Evolutionary conservation across 1,139 yeast genomes (phyloP).

Genomic region (Saccharomyces uvarum): DNA sequence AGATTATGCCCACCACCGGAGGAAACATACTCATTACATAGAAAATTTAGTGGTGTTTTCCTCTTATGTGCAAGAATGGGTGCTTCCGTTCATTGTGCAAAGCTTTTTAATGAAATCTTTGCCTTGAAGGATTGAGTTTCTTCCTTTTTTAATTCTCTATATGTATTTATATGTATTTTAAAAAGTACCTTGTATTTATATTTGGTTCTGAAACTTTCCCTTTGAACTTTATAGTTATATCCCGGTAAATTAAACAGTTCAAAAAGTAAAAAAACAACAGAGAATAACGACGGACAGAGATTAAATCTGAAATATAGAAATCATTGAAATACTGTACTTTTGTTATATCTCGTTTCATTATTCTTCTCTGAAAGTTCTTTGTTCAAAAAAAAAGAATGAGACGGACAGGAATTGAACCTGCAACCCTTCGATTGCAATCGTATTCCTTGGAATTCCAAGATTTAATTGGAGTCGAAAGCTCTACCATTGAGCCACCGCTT

Average conservation of each 20-base stretch:
- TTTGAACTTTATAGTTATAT: no score
- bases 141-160: not conserved
- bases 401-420: slow-evolving; percentile 75
- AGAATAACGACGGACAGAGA: no score
- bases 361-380: no score
- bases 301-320: no score
- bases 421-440: slow-evolving; percentile 57
- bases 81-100: slow-evolving; percentile 77
- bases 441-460: slow-evolving; percentile 29
- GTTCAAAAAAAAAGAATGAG: slow-evolving; percentile 36
- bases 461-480: slow-evolving; percentile 76
- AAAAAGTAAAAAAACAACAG: no score
- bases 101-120: slow-evolving; percentile 61
- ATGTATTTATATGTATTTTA: not conserved
- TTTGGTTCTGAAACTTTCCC: no score
- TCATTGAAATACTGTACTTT: no score
- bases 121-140: slow-evolving; percentile 10
- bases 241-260: no score
- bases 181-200: no score
- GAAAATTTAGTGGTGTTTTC: slow-evolving; percentile 92
- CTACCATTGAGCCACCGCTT: slow-evolving; percentile 93
- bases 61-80: slow-evolving; percentile 77
- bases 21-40: slow-evolving; percentile 89
- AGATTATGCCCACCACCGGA: slow-evolving; percentile 96
- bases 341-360: no score